A percentile compares a stretch with the other conserved stretches of the same genome.
phyloP scores from a whole-genome alignment of 1,284 basidiomycete genomes.

The Phylloporus sp. region DNA sequence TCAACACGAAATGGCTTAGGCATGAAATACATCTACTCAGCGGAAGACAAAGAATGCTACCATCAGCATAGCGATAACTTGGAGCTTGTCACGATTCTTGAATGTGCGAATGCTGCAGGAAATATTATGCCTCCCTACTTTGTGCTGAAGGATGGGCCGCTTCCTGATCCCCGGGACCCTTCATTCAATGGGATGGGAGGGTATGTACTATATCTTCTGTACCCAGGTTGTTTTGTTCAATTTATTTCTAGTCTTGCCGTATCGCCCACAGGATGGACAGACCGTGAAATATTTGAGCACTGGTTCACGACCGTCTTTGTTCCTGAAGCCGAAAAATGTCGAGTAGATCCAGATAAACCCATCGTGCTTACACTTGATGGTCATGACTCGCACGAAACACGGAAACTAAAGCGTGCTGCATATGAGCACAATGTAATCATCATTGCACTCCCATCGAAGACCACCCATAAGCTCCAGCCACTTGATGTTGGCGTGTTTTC shows the following conservation, averaged over 20 bases:
- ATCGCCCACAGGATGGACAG: background rate
- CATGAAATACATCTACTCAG: background rate
- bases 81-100: background rate
- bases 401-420: background rate
- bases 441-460: background rate
- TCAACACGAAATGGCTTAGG: background rate
- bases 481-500: slow-evolving; percentile 4
- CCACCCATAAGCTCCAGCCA: background rate
- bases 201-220: background rate
- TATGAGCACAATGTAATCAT: background rate
- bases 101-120: background rate
- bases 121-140: background rate
- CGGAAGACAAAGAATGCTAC: background rate
- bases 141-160: background rate
- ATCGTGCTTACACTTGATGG: background rate
- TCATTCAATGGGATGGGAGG: background rate
- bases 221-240: no score
- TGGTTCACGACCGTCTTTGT: no score
- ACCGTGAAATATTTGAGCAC: background rate
- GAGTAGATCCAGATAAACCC: background rate
- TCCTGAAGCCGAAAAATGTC: background rate
- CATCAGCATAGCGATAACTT: background rate
- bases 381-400: slow-evolving; percentile 6
- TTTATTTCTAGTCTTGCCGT: background rate
- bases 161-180: background rate